Evolutionary conservation across 2,329 filamentous ascomycete species (phyloP).

Genomic region (Aspergillus amoenus): DNA sequence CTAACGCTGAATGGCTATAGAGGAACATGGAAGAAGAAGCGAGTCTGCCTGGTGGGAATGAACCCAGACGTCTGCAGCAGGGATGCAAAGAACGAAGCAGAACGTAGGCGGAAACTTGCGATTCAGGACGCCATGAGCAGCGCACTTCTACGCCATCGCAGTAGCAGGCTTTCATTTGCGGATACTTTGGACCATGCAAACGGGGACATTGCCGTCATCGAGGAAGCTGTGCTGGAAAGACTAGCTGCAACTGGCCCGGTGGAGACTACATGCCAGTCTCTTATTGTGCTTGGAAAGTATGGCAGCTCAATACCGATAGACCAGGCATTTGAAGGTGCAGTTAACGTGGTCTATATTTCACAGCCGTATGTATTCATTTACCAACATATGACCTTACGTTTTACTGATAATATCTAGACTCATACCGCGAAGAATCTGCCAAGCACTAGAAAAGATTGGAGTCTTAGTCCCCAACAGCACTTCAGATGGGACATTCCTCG

Average conservation of each 20-base stretch:
- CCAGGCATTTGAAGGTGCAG: slow-evolving; percentile 13
- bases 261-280: slow-evolving; percentile 16
- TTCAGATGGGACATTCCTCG: not conserved
- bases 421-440: slow-evolving; percentile 26
- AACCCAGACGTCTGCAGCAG: slow-evolving; percentile 24
- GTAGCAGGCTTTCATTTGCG: slow-evolving; percentile 26
- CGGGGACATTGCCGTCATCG: slow-evolving; percentile 30
- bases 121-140: slow-evolving; percentile 27
- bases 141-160: slow-evolving; percentile 22
- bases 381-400: no score
- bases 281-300: slow-evolving; percentile 23
- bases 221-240: slow-evolving; percentile 24
- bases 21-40: not conserved
- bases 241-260: slow-evolving; percentile 10
- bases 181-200: slow-evolving; percentile 21
- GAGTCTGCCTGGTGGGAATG: slow-evolving; percentile 29
- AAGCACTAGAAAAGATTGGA: slow-evolving; percentile 19
- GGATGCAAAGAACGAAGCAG: slow-evolving; percentile 21
- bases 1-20: no score
- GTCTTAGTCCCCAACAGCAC: not conserved
- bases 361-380: slow-evolving; percentile 25
- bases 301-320: slow-evolving; percentile 4
- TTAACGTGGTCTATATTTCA: slow-evolving; percentile 22
- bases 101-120: slow-evolving; percentile 31
- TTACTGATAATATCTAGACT: slow-evolving; percentile 25